These are phyloP conservation scores for Trypanosoma scelopori DNA, from an alignment of 208 protist species.

Conservation along the genomic window DNA sequence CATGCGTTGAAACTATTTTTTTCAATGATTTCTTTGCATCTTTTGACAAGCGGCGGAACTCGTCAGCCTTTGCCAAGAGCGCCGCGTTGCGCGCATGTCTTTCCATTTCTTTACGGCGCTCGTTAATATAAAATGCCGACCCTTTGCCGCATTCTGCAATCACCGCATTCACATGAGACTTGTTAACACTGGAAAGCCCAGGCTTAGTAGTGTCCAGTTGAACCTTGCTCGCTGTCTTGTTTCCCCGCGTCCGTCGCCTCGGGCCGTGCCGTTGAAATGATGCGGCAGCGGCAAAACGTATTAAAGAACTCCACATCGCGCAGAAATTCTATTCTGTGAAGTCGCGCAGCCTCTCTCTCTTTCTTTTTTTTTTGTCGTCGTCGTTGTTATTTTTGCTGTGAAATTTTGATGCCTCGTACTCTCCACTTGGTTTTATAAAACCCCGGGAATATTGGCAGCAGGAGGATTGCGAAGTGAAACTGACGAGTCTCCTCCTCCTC, in stretches of 20 bases:
- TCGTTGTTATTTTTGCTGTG: too few species aligned
- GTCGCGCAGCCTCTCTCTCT: too few species aligned
- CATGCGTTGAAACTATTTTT: conserved; percentile 47
- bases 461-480: too few species aligned
- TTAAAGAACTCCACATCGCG: conserved; percentile 3
- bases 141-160: conserved; percentile 78
- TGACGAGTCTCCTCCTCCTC: too few species aligned
- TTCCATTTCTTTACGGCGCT: conserved; percentile 67
- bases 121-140: conserved; percentile 77
- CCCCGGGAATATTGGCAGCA: too few species aligned
- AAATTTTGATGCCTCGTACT: too few species aligned
- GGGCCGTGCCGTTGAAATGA: not conserved
- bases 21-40: conserved; percentile 45
- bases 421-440: too few species aligned
- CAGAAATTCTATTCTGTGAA: not conserved
- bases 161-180: conserved; percentile 77
- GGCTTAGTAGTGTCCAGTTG: conserved; percentile 80
- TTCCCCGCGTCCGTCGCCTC: not conserved
- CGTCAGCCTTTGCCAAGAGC: conserved; percentile 54
- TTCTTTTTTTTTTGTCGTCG: too few species aligned
- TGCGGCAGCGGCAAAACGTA: not conserved
- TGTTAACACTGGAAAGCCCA: conserved; percentile 78
- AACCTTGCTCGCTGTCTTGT: conserved; percentile 42
- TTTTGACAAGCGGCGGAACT: conserved; percentile 43
- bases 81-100: conserved; percentile 44